These are phyloP conservation scores for Mitragyna speciosa DNA, from an alignment of 257 asterid genomes.

Conservation along the genomic window DNA sequence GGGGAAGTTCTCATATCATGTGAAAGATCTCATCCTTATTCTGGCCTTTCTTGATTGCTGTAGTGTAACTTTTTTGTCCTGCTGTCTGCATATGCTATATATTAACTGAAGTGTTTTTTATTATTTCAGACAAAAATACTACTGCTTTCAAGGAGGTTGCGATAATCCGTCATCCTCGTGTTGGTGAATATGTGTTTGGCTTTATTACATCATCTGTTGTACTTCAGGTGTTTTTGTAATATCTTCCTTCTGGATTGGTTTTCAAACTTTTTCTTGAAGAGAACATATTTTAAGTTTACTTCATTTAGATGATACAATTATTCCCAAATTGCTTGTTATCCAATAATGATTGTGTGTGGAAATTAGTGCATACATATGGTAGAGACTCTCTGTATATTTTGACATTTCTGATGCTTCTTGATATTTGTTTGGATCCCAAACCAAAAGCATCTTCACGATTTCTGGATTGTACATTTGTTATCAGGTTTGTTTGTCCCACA, in stretches of 20 bases:
- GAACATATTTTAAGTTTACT: not conserved
- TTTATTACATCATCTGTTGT: slow-evolving; percentile 80
- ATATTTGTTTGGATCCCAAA: not conserved
- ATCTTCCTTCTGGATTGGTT: slow-evolving; percentile 1
- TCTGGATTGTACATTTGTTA: not conserved
- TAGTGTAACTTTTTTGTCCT: not conserved
- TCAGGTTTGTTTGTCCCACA: not conserved
- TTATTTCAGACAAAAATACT: slow-evolving; percentile 65
- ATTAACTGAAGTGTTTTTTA: slow-evolving; percentile 2
- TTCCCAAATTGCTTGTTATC: not conserved
- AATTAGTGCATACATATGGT: not conserved
- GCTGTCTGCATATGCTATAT: not conserved
- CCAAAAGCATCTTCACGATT: not conserved
- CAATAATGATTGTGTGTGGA: not conserved
- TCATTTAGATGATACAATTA: not conserved
- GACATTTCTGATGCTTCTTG: not conserved
- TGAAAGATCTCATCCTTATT: not conserved
- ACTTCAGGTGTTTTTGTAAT: slow-evolving; percentile 66
- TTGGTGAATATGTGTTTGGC: slow-evolving; percentile 91
- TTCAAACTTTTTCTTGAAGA: slow-evolving; percentile 4
- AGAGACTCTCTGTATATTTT: not conserved
- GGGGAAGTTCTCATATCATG: not conserved
- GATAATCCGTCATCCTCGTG: slow-evolving; percentile 88
- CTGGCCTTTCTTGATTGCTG: too few relatives aligned
- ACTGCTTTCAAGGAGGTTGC: slow-evolving; percentile 97